A percentile compares a stretch with the other conserved stretches of the same genome.
These are phyloP conservation scores for Escallonia rubra DNA, from an alignment of 129 eudicot genomes.

Conservation along the genomic window DNA sequence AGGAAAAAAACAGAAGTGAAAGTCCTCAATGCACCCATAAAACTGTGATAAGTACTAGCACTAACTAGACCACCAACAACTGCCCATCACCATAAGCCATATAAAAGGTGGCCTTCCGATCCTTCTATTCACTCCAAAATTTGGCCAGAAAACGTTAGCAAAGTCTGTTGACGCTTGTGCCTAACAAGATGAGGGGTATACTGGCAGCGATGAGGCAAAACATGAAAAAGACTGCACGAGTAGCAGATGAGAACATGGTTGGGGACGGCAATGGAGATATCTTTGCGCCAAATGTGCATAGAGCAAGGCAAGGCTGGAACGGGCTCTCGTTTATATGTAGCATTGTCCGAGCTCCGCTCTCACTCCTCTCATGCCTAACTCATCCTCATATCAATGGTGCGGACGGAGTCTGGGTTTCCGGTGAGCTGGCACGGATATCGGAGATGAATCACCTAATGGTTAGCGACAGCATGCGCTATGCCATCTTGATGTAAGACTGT, in stretches of 20 bases:
- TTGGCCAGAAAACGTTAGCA: conserved; percentile 3
- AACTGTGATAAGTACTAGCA: conserved; percentile 49
- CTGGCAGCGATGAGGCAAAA: conserved; percentile 41
- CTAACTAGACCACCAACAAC: conserved; percentile 48
- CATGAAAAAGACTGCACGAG: conserved; percentile 52
- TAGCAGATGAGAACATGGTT: conserved; percentile 69
- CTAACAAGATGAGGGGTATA: conserved; percentile 34
- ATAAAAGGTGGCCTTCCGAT: conserved; percentile 26
- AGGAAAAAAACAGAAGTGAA: conserved; percentile 4
- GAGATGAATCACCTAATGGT: conserved; percentile 71
- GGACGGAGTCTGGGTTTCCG: conserved; percentile 64
- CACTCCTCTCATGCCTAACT: conserved; percentile 49
- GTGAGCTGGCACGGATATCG: conserved; percentile 43
- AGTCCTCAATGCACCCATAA: conserved; percentile 31
- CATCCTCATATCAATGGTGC: conserved; percentile 36
- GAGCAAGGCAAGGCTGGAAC: conserved; percentile 33
- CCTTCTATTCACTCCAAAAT: conserved; percentile 21
- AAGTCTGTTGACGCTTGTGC: conserved; percentile 7
- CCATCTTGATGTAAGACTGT: conserved; percentile 54
- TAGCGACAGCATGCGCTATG: conserved; percentile 75
- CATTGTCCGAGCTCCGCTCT: conserved; percentile 48
- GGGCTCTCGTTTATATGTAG: conserved; percentile 36
- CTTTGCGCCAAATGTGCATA: conserved; percentile 18
- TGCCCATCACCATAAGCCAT: conserved; percentile 19
- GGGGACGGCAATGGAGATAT: conserved; percentile 28